A percentile compares a stretch with the other conserved stretches of the same genome.
phyloP scores from a whole-genome alignment of 169 alveolate genomes.

The Plasmodium knowlesi region DNA sequence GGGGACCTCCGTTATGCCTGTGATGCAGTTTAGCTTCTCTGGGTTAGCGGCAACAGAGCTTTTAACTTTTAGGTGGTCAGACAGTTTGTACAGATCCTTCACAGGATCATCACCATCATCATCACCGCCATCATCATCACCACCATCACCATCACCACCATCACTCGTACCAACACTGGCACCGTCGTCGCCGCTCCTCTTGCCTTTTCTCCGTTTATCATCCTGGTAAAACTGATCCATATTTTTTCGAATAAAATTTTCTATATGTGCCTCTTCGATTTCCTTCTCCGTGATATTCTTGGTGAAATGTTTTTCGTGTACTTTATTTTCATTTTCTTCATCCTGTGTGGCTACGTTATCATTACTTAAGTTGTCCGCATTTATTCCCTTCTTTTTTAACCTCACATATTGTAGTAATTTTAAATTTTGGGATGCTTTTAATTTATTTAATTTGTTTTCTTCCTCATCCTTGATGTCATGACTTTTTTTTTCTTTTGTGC shows the following conservation, averaged over 20 bases:
- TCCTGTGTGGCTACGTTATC: conserved; percentile 31
- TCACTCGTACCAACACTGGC: background rate
- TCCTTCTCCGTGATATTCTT: conserved; percentile 68
- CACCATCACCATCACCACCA: background rate
- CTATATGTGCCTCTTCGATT: conserved; percentile 69
- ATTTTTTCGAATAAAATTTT: conserved; percentile 47
- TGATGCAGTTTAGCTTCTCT: conserved; percentile 59
- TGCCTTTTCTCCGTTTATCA: background rate
- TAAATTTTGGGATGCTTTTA: conserved; percentile 48
- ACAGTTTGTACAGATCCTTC: conserved; percentile 43
- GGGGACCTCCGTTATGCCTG: conserved; percentile 68
- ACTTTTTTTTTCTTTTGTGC: background rate
- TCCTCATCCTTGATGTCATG: background rate
- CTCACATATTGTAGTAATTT: conserved; percentile 52
- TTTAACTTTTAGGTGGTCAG: conserved; percentile 57
- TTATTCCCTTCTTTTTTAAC: conserved; percentile 67
- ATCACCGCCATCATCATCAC: background rate
- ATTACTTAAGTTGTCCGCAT: conserved; percentile 23
- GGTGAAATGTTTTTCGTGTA: conserved; percentile 61
- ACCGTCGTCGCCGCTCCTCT: background rate
- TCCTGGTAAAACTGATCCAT: conserved; percentile 58
- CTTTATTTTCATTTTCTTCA: conserved; percentile 32
- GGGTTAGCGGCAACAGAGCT: background rate
- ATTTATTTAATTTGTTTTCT: conserved; percentile 10
- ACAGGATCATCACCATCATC: background rate